phyloP scores from a whole-genome alignment of 495 filamentous ascomycete species.

The Aspergillus asperescens region DNA sequence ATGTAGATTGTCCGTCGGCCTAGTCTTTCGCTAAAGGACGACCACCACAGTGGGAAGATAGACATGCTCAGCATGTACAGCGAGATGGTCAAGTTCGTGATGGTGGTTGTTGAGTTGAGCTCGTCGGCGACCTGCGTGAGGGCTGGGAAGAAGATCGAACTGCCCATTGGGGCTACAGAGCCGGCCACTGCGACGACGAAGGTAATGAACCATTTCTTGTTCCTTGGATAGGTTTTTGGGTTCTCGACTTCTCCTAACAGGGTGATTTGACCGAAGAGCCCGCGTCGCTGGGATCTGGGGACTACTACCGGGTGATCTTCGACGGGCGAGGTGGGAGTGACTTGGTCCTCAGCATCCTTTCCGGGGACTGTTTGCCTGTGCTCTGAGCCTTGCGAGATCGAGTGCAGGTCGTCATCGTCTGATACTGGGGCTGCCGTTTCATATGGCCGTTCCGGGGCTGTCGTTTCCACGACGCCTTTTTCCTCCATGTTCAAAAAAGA shows the following conservation, averaged over 20 bases:
- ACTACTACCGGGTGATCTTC: conserved; percentile 40
- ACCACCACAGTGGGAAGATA: conserved; percentile 95
- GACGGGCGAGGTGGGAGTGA: conserved; percentile 7
- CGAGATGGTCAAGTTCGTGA: conserved; percentile 78
- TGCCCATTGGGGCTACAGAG: conserved; percentile 76
- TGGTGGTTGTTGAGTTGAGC: conserved; percentile 58
- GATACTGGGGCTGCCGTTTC: neutral
- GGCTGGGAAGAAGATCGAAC: conserved; percentile 76
- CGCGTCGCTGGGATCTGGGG: conserved; percentile 63
- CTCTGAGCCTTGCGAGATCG: conserved; percentile 8
- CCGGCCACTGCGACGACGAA: conserved; percentile 71
- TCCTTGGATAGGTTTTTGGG: conserved; percentile 64
- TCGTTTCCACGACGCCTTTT: neutral
- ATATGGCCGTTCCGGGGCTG: neutral
- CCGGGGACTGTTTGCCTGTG: conserved; percentile 11
- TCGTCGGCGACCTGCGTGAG: conserved; percentile 63
- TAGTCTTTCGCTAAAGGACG: conserved; percentile 75
- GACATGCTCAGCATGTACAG: conserved; percentile 88
- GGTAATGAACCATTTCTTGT: conserved; percentile 82
- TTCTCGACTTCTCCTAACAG: conserved; percentile 78
- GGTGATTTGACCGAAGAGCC: conserved; percentile 65
- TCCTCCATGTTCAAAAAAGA: neutral
- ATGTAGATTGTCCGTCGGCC: conserved; percentile 85
- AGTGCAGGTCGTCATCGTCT: conserved; percentile 7
- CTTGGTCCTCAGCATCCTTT: conserved; percentile 20